Base-by-base conservation (phyloP, 805 yeast genomes). In the Cyberlindnera subsufficiens region DNA sequence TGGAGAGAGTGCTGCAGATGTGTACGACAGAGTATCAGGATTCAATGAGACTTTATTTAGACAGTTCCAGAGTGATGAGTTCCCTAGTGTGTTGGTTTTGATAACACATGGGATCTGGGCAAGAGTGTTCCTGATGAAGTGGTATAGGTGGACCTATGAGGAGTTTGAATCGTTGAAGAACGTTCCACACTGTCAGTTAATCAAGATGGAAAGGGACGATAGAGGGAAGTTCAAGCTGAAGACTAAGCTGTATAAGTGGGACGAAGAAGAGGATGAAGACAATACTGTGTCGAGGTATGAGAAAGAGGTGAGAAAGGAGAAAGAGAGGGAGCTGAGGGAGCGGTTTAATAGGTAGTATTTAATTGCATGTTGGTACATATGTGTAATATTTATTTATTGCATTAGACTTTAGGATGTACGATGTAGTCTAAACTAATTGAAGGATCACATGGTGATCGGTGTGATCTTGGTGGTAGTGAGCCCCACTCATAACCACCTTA, bases 1-100 rank as follows among this genome's bases (percentile, higher is more conserved):
- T 55, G 97, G 97, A 10, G 97, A 90, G 62, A 82, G 93, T 54
- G 97, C 96, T 0, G 97, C 97, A 0, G 97, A 90, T 62, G 96
- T 90, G 9, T 90, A 80, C 63, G 96, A 90, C 63, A 70, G 97
- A 38, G 83, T 90, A 48, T 86, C 96, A 2, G 85, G 93, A 14
- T 90, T 90, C 61, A 88, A 88, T 59, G 96, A 88, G 61, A 79
- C 95, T 0, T 63, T 90, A 32, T 87, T 82, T 58, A 71, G 97
- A 38, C 93, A 86, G 59, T 89, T 90, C 56, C 77, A 77, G 46
- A 60, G 68, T 37, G 80, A 75, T 15, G 72, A 77, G 52, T 86
- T 86, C 58, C 89, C 96, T n/a, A 77, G 78, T 45, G 83, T 89
- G 16, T 71, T 88, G 32, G 88, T 90, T 3, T 65, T 90, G 34